Evolutionary conservation across 805 yeast species (phyloP), one percentile per base, ranked within the genome.

Genomic region (Cyberlindnera petersonii): DNA sequence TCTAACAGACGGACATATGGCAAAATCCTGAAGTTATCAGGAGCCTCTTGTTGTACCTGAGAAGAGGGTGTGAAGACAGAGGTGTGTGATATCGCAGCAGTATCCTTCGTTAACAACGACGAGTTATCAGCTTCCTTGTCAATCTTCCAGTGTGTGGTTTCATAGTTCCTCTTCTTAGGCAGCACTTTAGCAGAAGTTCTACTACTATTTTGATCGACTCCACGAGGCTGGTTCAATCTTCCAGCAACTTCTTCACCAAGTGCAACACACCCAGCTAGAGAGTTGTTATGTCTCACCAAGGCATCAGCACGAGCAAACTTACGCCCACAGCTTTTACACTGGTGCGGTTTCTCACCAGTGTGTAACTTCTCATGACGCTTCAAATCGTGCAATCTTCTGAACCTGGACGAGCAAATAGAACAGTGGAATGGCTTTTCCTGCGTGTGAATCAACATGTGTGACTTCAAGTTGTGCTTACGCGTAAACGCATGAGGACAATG

Each of bases 241-340:
- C 18, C 21, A 17, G 21, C 9, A 23, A 26, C 33, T 14, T 20
- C 51, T 26, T 55, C 57, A 5, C 43, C 39, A 31, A 48, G 23
- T 11, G 49, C 29, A 6, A 52, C 38, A 32, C 59, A 55, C 2
- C 57, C 56, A n/a, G 51, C 42, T 26, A 68, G 64, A 32, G 65
- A 63, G 41, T 81, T 77, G 31, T 66, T 64, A 54, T 85, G 95
- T 44, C 95, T 66, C 4, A 78, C 71, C 20, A 85, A 65, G 0
- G 94, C 88, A 59, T 85, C 95, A 1, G 79, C 77, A 24, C 95
- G 64, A 1, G 91, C 85, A 61, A 85, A 85, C 29, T 68, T 63
- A 32, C 82, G 68, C 13, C 73, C 72, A 61, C 94, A 85, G 33
- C 65, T 64, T 15, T 61, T 62, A 56, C 94, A 85, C 29, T 56